These are phyloP conservation scores for Ascochyta rabiei DNA, from an alignment of 2,329 filamentous ascomycete species.

Conservation along the genomic window DNA sequence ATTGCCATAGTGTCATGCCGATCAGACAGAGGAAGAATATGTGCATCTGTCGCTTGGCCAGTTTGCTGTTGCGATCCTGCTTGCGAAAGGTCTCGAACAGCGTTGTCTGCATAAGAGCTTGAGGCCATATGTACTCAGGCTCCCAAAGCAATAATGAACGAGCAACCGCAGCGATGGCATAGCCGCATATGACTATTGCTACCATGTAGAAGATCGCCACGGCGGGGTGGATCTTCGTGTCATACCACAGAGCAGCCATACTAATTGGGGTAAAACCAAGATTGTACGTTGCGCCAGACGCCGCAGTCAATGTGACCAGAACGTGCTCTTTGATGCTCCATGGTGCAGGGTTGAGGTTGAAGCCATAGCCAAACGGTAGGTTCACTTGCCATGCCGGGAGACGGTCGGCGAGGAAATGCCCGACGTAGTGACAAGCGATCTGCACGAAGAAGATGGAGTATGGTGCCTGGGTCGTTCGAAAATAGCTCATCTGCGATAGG, in stretches of 20 bases:
- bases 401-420: slow-evolving; percentile 58
- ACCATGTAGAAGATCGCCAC: slow-evolving; percentile 67
- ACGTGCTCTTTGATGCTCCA: slow-evolving; percentile 65
- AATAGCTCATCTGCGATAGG: slow-evolving; percentile 62
- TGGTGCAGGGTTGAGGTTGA: slow-evolving; percentile 62
- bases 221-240: slow-evolving; percentile 57
- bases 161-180: slow-evolving; percentile 64
- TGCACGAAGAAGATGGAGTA: slow-evolving; percentile 69
- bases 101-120: slow-evolving; percentile 62
- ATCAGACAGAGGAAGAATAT: slow-evolving; percentile 62
- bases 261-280: slow-evolving; percentile 57
- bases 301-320: slow-evolving; percentile 57
- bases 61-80: slow-evolving; percentile 58
- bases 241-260: slow-evolving; percentile 64
- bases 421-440: slow-evolving; percentile 62
- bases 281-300: slow-evolving; percentile 42
- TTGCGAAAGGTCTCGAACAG: slow-evolving; percentile 64
- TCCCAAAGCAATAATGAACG: slow-evolving; percentile 65
- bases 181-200: slow-evolving; percentile 64
- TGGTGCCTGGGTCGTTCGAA: slow-evolving; percentile 62
- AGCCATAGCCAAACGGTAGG: slow-evolving; percentile 56
- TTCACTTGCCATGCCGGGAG: slow-evolving; percentile 57
- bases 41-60: slow-evolving; percentile 60
- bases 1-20: slow-evolving; percentile 65
- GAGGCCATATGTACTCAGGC: slow-evolving; percentile 60